Conservation (phyloP, 2,329 filamentous ascomycete species). For the Aspergillus versicolor region DNA sequence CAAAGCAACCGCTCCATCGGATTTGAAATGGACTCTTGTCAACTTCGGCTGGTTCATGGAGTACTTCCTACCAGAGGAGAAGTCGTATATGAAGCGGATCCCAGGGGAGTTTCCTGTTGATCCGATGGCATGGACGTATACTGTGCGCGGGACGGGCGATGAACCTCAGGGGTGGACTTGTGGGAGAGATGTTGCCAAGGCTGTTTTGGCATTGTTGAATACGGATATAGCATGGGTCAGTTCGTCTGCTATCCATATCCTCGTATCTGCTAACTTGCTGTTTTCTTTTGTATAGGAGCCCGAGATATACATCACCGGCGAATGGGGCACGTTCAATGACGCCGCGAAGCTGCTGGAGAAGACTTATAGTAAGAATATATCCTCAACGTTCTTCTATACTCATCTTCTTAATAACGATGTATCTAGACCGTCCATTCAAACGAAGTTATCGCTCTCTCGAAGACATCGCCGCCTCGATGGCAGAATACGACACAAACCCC, state of each 20-base stretch:
- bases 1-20: no score
- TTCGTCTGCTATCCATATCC: background rate
- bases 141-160: background rate
- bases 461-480: background rate
- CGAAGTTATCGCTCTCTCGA: background rate
- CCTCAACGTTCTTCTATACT: background rate
- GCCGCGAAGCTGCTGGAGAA: background rate
- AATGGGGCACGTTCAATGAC: constrained; percentile 7
- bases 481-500: background rate
- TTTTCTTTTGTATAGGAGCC: background rate
- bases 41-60: constrained; percentile 7
- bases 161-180: constrained; percentile 2
- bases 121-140: background rate
- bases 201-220: background rate
- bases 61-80: background rate
- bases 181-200: constrained; percentile 4
- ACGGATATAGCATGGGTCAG: background rate
- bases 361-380: background rate
- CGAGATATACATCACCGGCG: background rate
- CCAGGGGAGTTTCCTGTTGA: constrained; percentile 5
- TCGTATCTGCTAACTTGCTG: no score
- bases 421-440: background rate
- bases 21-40: constrained; percentile 5
- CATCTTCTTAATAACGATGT: no score
- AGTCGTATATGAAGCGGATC: background rate